Evolutionary conservation across 805 yeast genomes (phyloP), one percentile per base, ranked within the genome.

Genomic region (Hanseniaspora lachancei): DNA sequence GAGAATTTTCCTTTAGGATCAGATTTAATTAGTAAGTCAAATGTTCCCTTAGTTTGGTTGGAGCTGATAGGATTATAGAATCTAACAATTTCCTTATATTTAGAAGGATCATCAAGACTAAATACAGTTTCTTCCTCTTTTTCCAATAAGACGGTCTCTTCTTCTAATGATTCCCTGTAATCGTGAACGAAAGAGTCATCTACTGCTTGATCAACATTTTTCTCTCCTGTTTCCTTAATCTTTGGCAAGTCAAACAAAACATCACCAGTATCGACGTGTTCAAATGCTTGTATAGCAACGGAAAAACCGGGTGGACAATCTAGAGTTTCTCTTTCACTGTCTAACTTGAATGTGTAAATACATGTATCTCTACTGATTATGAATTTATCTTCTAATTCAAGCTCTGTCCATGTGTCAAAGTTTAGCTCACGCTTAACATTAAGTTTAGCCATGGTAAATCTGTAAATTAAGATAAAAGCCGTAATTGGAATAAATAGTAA

Each of bases 11-110:
- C 95, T 40, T 80, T 78, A 40, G 78, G 74, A 66, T 86, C 85
- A 2, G 89, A 83, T 68, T 86, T 86, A 41, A 86, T 85, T 65
- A 86, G 70, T 50, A 86, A 74, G 64, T 86, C 95, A 62, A 86
- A 82, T 63, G 81, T 80, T 0, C 95, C 95, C 49, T 76, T 69
- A 61, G 84, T 89, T 60, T 74, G 76, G 62, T 77, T 78, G 59
- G 84, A 80, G 27, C 86, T 80, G 51, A 86, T 84, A 40, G 95
- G 95, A 3, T 88, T 80, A 64, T 86, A 86, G 67, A 81, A 82
- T 64, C 89, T 77, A 52, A 78, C 69, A 29, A 53, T 53, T 53
- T 53, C 56, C 40, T 46, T 53, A 39, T 63, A 66, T 20, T 69
- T 66, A 10, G 58, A 59, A 16, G 67, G 70, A 38, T 68, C 69